Evolutionary conservation across 2,329 filamentous ascomycete genomes (phyloP), one percentile per base, ranked within the genome.

Genomic region (Hypomyces perniciosus): DNA sequence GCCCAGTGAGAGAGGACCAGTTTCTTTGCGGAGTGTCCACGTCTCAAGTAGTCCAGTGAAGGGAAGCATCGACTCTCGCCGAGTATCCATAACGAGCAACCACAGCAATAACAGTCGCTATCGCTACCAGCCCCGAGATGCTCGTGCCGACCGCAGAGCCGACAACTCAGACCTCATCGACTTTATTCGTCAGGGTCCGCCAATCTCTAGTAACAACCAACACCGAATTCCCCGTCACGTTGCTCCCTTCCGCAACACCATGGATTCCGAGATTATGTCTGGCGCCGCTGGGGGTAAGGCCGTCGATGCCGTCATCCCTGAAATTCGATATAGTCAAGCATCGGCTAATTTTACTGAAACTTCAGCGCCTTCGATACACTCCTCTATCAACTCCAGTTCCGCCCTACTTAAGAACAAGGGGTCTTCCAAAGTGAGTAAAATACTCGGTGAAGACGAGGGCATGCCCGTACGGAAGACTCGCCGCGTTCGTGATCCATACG

Each of bases 101-200:
- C 73, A 78, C 51, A 48, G 40, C n/a, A 46, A 77, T 52, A 73
- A 72, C 31, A 43, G 28, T 34, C 48, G 48, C 13, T 47, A 35
- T 27, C 81, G 80, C 53, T 76, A 86, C 44, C 79, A 86, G 66
- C 84, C 92, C 52, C 86, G 90, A 44, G 84, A 90, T 54, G 81
- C 88, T 35, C 75, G 78, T 39, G 77, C 83, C 12, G 77, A 83
- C 45, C 73, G 72, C 51, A 77, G 75, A 46, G 81, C 82, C 46
- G 84, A 85, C 57, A 95, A 85, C 51, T 87, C 88, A 9, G 93
- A 96, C 54, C 73, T 99, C 52, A 96, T 96, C 57, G 91, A 97
- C 65, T 97, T 99, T 66, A 95, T 99, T 57, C 85, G 91, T 42
- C 85, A 89, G 64, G 92, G 91, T 1, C 90, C 90, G 3, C 85